Evolutionary conservation across 208 protist genomes (phyloP), one percentile per base, ranked within the genome.

Genomic region (Leptomonas pyrrhocoris): DNA sequence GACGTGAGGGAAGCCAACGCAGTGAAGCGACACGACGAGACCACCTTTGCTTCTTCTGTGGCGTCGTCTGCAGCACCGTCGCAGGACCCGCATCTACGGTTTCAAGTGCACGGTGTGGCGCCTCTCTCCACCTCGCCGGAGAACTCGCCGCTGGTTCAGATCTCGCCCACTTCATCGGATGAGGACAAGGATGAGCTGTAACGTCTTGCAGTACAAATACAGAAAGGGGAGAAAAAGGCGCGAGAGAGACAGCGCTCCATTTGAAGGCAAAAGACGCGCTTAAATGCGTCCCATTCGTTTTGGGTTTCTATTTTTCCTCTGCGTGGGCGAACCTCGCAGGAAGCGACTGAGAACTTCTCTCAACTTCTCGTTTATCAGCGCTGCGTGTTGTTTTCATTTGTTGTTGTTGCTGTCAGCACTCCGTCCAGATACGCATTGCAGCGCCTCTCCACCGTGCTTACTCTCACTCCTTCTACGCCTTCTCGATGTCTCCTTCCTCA

Each of bases 121-220:
- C 45, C 13, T 28, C 19, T 30, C 2, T 8, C 42, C 0, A 28
- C 38, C 8, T 34, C 60, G 46, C 30, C 50, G n/a, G 73, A 57
- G 11, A 42, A 62, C 45, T 73, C 73, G 2, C 57, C 74, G 16
- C 25, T 74, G 19, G 18, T 75, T 21, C 38, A 80, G 34, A 67
- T 80, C 2, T 80, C 74, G 16, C 74, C 74, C 23, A 75, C 62
- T 25, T 80, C 74, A 15, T 80, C 68, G 0, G 74, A 80, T 43
- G 74, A 80, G n/a, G 43, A 65, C 31, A 25, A 16, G 18, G 50
- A 49, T 21, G 67, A 54, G 0, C 19, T n/a, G 31, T 60, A n/a
- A 60, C 38, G 45, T 50, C 45, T 50, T 13, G 6, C 5, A 53
- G 25, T 6, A 53, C 6, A 53, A 40, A 31, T 23, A 13, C 34